A percentile compares a stretch with the other conserved stretches of the same genome.
These are phyloP conservation scores for Parmales sp. DNA, from an alignment of 108 stramenopile species.

Conservation along the genomic window DNA sequence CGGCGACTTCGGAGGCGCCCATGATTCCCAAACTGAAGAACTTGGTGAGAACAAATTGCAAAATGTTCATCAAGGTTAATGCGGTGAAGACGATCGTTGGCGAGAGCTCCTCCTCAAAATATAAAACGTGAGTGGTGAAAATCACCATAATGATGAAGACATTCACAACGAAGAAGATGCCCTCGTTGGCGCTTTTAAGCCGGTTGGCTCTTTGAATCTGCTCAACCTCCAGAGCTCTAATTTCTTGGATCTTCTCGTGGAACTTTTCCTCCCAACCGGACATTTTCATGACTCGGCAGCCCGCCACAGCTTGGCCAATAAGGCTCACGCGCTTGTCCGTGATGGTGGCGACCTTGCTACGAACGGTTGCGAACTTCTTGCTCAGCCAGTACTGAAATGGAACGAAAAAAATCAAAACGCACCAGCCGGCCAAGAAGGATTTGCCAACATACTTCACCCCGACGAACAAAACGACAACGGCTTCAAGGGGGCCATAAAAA, in stretches of 20 bases:
- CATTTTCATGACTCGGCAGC: conserved; percentile 77
- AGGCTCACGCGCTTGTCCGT: conserved; percentile 76
- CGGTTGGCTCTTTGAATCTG: conserved; percentile 54
- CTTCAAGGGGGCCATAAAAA: conserved; percentile 69
- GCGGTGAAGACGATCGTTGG: conserved; percentile 53
- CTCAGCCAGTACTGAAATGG: conserved; percentile 65
- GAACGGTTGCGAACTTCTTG: conserved; percentile 51
- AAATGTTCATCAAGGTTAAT: conserved; percentile 61
- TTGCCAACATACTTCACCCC: conserved; percentile 58
- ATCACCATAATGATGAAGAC: conserved; percentile 47
- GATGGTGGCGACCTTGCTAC: conserved; percentile 60
- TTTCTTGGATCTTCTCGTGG: conserved; percentile 44
- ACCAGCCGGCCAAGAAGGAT: conserved; percentile 73
- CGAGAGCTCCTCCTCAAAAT: conserved; percentile 34
- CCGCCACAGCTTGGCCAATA: conserved; percentile 76
- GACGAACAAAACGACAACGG: conserved; percentile 56
- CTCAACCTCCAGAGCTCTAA: conserved; percentile 49
- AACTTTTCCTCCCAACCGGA: conserved; percentile 62
- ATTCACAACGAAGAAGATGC: conserved; percentile 58
- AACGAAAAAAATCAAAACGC: conserved; percentile 62
- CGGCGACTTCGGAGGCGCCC: conserved; percentile 24
- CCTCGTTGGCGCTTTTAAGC: conserved; percentile 72
- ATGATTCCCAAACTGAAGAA: conserved; percentile 70
- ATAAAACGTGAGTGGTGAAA: conserved; percentile 43
- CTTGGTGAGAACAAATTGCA: conserved; percentile 76